A percentile compares a stretch with the other conserved stretches of the same genome.
These are phyloP conservation scores for Penicillium atrosanguineum DNA, from an alignment of 495 filamentous ascomycete genomes.

Conservation along the genomic window DNA sequence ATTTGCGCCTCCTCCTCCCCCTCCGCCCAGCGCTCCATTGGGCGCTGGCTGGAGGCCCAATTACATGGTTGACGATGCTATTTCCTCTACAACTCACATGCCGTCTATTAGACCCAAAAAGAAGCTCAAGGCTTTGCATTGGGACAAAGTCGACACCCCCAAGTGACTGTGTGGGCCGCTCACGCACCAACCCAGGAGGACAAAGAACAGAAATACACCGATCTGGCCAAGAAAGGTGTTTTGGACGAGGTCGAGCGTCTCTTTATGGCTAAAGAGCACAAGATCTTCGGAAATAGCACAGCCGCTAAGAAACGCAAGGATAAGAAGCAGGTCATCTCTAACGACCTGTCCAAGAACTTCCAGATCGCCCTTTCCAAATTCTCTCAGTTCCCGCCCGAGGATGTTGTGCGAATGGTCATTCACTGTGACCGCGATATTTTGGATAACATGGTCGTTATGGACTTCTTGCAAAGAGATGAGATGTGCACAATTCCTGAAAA, in stretches of 20 bases:
- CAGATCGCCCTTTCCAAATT: constrained; percentile 92
- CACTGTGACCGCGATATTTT: constrained; percentile 90
- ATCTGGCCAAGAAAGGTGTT: constrained; percentile 88
- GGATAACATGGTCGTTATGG: constrained; percentile 94
- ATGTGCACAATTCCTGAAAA: constrained; percentile 91
- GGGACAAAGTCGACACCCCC: constrained; percentile 97
- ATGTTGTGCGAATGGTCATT: constrained; percentile 87
- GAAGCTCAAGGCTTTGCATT: constrained; percentile 98
- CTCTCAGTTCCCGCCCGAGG: constrained; percentile 73
- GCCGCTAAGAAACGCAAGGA: constrained; percentile 71
- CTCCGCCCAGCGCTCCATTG: constrained; percentile 55
- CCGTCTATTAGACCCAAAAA: constrained; percentile 89
- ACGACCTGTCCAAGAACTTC: constrained; percentile 86
- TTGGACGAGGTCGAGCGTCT: constrained; percentile 96
- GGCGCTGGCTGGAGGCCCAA: constrained; percentile 54
- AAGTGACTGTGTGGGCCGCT: constrained; percentile 92
- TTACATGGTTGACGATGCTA: constrained; percentile 40
- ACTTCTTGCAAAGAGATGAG: constrained; percentile 90
- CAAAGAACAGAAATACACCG: constrained; percentile 92
- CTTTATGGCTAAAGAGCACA: constrained; percentile 96
- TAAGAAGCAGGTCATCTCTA: constrained; percentile 96
- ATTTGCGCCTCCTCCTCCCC: constrained; percentile 55
- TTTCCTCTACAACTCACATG: constrained; percentile 49
- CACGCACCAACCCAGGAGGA: constrained; percentile 76
- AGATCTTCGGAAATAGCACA: constrained; percentile 68